A percentile compares a stretch with the other conserved stretches of the same genome.
Conservation (phyloP, 306 rosid species). For the Trichosanthes truncata region DNA sequence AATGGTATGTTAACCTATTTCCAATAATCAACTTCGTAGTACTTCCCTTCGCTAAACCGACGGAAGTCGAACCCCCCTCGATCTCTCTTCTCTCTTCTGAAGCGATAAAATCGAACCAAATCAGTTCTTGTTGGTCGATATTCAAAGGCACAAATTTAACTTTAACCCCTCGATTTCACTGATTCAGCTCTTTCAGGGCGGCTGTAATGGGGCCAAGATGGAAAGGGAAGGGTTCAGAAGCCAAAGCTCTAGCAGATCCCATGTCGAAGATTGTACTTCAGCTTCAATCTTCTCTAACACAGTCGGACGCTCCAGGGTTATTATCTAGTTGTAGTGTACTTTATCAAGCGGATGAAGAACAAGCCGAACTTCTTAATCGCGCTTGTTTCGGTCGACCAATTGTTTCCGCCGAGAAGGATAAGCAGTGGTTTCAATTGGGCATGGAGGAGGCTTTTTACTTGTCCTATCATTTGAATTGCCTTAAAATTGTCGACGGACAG, state of each 20-base stretch:
- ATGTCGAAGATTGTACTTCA: conserved; percentile 45
- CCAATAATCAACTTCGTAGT: too few species aligned
- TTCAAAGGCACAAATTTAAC: not conserved
- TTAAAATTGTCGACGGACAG: conserved; percentile 25
- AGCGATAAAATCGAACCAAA: not conserved
- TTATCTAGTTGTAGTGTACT: conserved; percentile 33
- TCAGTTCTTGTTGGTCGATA: not conserved
- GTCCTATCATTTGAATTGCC: conserved; percentile 50
- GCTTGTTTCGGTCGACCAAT: conserved; percentile 55
- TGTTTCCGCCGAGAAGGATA: conserved; percentile 35
- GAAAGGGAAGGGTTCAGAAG: conserved; percentile 70
- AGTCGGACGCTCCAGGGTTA: conserved; percentile 35
- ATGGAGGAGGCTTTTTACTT: conserved; percentile 72
- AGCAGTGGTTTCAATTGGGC: conserved; percentile 47
- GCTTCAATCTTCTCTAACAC: conserved; percentile 48
- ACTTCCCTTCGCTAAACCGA: too few species aligned
- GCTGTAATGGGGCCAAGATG: conserved; percentile 55
- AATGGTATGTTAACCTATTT: too few species aligned
- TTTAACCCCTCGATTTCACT: not conserved
- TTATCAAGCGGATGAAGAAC: conserved; percentile 39
- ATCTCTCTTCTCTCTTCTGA: too few species aligned
- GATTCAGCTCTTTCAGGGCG: not conserved
- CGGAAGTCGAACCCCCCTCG: too few species aligned
- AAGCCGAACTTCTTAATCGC: conserved; percentile 38
- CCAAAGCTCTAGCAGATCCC: conserved; percentile 57